These are phyloP conservation scores for Penicillium salamii DNA, from an alignment of 495 filamentous ascomycete species.

Conservation along the genomic window DNA sequence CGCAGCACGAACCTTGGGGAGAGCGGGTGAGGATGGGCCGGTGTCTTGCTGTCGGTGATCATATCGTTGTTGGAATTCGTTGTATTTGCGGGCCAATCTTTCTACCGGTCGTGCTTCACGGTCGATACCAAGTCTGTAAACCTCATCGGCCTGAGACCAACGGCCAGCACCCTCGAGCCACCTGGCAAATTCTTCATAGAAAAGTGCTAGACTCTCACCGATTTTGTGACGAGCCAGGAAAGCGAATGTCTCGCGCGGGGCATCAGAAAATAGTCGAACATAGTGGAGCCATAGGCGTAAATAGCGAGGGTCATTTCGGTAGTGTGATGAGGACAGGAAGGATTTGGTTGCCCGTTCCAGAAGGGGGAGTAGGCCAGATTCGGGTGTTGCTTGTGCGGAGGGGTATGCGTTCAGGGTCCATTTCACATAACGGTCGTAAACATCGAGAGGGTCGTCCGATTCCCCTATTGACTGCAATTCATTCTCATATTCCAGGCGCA, in stretches of 20 bases:
- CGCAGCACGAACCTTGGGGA: slow-evolving; percentile 80
- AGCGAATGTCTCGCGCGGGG: slow-evolving; percentile 86
- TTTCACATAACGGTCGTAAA: slow-evolving; percentile 94
- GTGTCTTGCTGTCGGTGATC: slow-evolving; percentile 57
- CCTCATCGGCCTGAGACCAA: slow-evolving; percentile 91
- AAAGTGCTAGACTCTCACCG: slow-evolving; percentile 85
- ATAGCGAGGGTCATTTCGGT: slow-evolving; percentile 93
- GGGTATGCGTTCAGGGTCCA: slow-evolving; percentile 97
- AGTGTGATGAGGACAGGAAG: slow-evolving; percentile 78
- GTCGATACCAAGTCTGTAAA: slow-evolving; percentile 85
- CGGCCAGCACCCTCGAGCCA: slow-evolving; percentile 84
- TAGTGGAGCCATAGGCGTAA: slow-evolving; percentile 92
- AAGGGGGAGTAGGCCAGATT: slow-evolving; percentile 83
- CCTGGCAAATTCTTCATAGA: slow-evolving; percentile 93
- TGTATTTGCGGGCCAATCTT: slow-evolving; percentile 80
- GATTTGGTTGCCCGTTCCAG: slow-evolving; percentile 89
- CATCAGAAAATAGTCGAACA: slow-evolving; percentile 86
- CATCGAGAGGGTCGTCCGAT: slow-evolving; percentile 90
- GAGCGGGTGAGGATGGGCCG: slow-evolving; percentile 78
- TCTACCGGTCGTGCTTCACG: slow-evolving; percentile 80
- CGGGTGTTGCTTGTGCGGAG: slow-evolving; percentile 83
- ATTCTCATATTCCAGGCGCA: slow-evolving; percentile 79
- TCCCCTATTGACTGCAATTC: slow-evolving; percentile 77
- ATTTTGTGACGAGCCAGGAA: slow-evolving; percentile 86
- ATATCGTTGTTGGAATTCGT: slow-evolving; percentile 80